Percentiles rank a stretch among this genome's conserved stretches.
phyloP scores from a whole-genome alignment of 257 asterid species.

The Solanum neorickii region DNA sequence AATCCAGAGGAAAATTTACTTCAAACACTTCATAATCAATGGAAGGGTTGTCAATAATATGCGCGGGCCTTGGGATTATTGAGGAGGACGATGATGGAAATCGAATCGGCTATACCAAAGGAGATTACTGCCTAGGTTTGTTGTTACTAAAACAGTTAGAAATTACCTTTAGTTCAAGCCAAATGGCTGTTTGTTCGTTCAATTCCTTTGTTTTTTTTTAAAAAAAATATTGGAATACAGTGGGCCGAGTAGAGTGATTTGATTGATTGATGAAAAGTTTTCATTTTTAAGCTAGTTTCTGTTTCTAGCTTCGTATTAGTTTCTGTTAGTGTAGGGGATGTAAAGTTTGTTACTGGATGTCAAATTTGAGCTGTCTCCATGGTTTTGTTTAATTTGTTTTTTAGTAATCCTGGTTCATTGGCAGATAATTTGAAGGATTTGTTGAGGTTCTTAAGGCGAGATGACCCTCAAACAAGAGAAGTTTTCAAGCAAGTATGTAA shows the following conservation, averaged over 20 bases:
- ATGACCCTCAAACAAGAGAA: conserved; percentile 79
- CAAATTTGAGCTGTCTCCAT: not conserved
- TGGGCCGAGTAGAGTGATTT: not conserved
- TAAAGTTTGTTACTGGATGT: not conserved
- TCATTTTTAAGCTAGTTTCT: not conserved
- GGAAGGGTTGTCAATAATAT: conserved; percentile 74
- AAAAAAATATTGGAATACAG: not conserved
- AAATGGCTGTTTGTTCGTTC: not conserved
- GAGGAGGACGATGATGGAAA: conserved; percentile 67
- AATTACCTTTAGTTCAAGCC: not conserved
- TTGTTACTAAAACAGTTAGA: not conserved
- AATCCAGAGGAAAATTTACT: not conserved
- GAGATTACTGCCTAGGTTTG: conserved; percentile 59
- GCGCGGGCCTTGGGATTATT: conserved; percentile 65
- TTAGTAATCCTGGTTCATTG: not conserved
- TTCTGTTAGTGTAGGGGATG: not conserved
- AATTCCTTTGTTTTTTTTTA: not conserved
- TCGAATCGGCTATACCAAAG: conserved; percentile 48
- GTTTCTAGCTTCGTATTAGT: not conserved
- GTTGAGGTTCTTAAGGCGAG: conserved; percentile 81
- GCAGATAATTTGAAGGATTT: conserved; percentile 88
- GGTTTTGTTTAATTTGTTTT: not conserved
- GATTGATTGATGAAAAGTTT: not conserved
- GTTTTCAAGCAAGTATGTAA: conserved; percentile 90
- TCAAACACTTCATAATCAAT: conserved; percentile 7